Base-by-base conservation (phyloP, 371 early-diverging fungal species). In the Phascolomyces articulosus region DNA sequence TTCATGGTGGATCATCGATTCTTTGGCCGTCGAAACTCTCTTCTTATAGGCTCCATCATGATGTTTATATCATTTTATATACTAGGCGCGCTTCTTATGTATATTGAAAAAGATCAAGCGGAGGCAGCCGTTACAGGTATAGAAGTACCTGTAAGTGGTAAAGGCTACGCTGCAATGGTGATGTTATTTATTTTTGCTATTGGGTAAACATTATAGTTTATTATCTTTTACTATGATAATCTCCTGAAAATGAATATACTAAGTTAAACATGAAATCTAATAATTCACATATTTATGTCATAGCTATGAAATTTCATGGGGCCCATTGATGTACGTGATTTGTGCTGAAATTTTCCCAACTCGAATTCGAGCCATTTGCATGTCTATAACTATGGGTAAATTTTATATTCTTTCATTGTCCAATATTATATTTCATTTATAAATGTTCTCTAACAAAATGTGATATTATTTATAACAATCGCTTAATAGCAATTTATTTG, bases 281-380 rank as follows among this genome's bases (percentile, higher is more conserved):
- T 41, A n/a, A 21, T 20, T 31, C 40, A n/a, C 20, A 15, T 63
- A 3, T 24, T 48, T 44, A 15, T 51, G 13, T 47, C 8, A 58
- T n/a, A 68, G 71, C 54, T 88, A 84, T 60, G 84, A 86, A 62
- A 76, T 83, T 67, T 81, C 86, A 34, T 88, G 85, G 85, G 88
- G 65, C 13, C 68, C 90, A 48, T 74, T 87, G 53, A 85, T 84
- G 24, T 89, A 89, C 88, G 82, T 85, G 60, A 83, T 87, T 60
- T 87, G 88, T 67, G 82, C 88, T 41, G 91, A 90, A 69, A 87
- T 90, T 59, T 89, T 73, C 55, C 77, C 82, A n/a, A 78, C 71
- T 16, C 69, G 68, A 10, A 67, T 68, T 54, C 71, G 71, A 55
- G 79, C 79, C 59, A 79, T 83, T 68, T 82, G 80, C 58, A 68